Evolutionary conservation across 2,329 filamentous ascomycete genomes (phyloP).

Genomic region (Beauveria brongniartii): DNA sequence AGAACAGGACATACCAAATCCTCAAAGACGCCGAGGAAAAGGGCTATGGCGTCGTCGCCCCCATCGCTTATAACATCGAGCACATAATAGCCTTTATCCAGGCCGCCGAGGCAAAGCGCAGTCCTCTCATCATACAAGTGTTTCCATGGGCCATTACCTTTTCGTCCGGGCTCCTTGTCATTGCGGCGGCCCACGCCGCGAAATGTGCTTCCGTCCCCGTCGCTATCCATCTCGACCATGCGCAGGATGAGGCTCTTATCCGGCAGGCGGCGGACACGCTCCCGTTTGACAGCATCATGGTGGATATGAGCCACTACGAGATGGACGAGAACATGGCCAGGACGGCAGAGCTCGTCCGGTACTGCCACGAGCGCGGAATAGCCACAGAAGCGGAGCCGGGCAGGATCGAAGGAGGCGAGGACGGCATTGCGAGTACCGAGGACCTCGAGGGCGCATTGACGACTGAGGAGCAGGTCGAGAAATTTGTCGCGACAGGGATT

Average conservation of each 20-base stretch:
- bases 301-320: conserved; percentile 68
- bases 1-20: conserved; percentile 29
- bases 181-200: conserved; percentile 47
- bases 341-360: conserved; percentile 52
- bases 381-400: conserved; percentile 63
- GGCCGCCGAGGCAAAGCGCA: conserved; percentile 58
- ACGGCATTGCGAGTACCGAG: conserved; percentile 57
- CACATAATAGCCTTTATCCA: conserved; percentile 59
- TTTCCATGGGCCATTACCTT: conserved; percentile 65
- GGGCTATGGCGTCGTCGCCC: conserved; percentile 42
- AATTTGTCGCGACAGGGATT: conserved; percentile 64
- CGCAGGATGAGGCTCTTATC: conserved; percentile 52
- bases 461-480: conserved; percentile 58
- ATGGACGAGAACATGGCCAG: conserved; percentile 59
- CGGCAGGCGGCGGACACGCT: conserved; percentile 45
- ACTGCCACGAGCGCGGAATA: conserved; percentile 56
- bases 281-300: conserved; percentile 65
- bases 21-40: conserved; percentile 44
- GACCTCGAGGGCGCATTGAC: conserved; percentile 46
- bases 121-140: conserved; percentile 60
- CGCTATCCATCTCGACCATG: conserved; percentile 59
- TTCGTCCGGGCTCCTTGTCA: conserved; percentile 44
- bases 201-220: conserved; percentile 49
- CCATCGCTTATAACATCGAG: conserved; percentile 61
- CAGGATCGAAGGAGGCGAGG: conserved; percentile 57